These are phyloP conservation scores for Cladobotryum protrusum DNA, from an alignment of 2,329 filamentous ascomycete genomes.

Conservation along the genomic window DNA sequence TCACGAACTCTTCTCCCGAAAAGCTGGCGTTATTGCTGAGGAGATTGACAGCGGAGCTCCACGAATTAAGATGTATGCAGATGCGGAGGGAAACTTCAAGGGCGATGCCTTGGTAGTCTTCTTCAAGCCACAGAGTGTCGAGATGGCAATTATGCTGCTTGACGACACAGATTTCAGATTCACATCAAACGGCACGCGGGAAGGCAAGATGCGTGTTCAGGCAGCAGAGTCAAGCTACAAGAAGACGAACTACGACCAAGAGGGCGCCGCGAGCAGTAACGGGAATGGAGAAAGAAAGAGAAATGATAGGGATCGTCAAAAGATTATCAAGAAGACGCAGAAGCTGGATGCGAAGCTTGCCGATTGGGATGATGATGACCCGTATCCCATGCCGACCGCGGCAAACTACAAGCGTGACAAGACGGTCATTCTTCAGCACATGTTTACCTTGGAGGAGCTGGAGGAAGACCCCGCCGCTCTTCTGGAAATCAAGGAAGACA, in stretches of 20 bases:
- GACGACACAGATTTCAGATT: slow-evolving; percentile 79
- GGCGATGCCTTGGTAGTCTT: slow-evolving; percentile 91
- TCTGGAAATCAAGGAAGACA: slow-evolving; percentile 90
- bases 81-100: slow-evolving; percentile 79
- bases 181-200: slow-evolving; percentile 41
- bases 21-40: slow-evolving; percentile 87
- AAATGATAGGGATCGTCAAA: slow-evolving; percentile 68
- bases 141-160: slow-evolving; percentile 72
- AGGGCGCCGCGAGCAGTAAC: slow-evolving; percentile 16
- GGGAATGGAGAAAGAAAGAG: slow-evolving; percentile 34
- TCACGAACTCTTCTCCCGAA: slow-evolving; percentile 71
- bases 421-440: slow-evolving; percentile 80
- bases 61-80: slow-evolving; percentile 87
- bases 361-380: slow-evolving; percentile 91
- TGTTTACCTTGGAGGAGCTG: slow-evolving; percentile 84
- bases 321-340: slow-evolving; percentile 86
- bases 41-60: slow-evolving; percentile 83
- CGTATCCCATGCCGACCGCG: slow-evolving; percentile 40
- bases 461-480: slow-evolving; percentile 77
- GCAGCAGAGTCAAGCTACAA: slow-evolving; percentile 89
- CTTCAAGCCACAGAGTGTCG: slow-evolving; percentile 90
- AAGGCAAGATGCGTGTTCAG: slow-evolving; percentile 71
- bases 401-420: slow-evolving; percentile 60
- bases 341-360: slow-evolving; percentile 86
- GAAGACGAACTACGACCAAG: slow-evolving; percentile 63